Evolutionary conservation across 805 yeast species (phyloP), one percentile per base, ranked within the genome.

Genomic region (Candida awuae): DNA sequence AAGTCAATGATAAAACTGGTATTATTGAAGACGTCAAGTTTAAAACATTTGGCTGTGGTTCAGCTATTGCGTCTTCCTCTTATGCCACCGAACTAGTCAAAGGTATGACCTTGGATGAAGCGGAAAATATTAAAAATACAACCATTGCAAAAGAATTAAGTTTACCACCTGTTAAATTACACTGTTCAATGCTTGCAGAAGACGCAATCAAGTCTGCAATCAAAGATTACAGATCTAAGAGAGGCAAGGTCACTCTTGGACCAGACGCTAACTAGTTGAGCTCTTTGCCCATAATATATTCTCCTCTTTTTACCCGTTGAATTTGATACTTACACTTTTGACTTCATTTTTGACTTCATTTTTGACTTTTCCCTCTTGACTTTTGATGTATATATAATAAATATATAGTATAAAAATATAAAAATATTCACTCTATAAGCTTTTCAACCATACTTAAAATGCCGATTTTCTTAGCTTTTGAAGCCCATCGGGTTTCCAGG

Each of bases 31-130:
- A 92, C 60, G 98, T 90, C 46, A 90, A 87, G 63, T 92, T 92
- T 67, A 92, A 92, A 74, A 92, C 98, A 4, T 92, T 92, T 66
- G 98, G 98, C n/a, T 92, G 98, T 61, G 98, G 98, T 32, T 79
- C 92, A 3, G 98, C 98, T 37, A 92, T 92, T 59, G 98, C 98
- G 2, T 84, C 95, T 2, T 83, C 94, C 8, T 84, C 95, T 1
- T 92, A 83, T 60, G 92, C 92, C 55, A 92, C 98, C 3, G 97
- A 88, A 58, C 72, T 92, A 47, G 95, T 92, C 43, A 82, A 90
- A 58, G 98, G 98, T 31, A 87, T 85, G 77, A 74, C 92, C 32
- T 67, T 92, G 36, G 97, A 90, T 38, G 97, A 92, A 58, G 97
- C 97, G 17, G 79, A 86, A 41, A 73, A 77, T 62, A 84, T 92